phyloP scores from a whole-genome alignment of 163 green algal species.

The Scenedesmus sp. region DNA sequence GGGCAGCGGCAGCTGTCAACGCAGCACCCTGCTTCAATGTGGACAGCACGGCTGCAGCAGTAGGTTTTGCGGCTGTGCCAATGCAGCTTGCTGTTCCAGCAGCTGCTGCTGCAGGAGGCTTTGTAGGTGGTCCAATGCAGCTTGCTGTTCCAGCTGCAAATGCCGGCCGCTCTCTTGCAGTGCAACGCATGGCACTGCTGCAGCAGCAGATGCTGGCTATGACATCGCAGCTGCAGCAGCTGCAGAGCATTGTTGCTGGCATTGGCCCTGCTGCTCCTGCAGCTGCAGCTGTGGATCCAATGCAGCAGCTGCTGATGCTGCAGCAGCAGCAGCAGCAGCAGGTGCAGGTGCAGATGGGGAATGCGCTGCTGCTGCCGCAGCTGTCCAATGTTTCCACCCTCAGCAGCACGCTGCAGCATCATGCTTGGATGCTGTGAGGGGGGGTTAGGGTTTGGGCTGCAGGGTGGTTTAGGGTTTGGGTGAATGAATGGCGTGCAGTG shows the following conservation, averaged over 20 bases:
- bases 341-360: not conserved
- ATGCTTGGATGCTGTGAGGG: not conserved
- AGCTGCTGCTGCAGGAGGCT: not conserved
- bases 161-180: not conserved
- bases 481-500: too few relatives aligned
- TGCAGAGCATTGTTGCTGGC: not conserved
- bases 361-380: not conserved
- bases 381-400: not conserved
- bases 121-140: not conserved
- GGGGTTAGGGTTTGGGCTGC: not conserved
- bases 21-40: not conserved
- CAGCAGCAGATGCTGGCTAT: not conserved
- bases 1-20: too few relatives aligned
- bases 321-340: not conserved
- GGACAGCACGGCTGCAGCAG: not conserved
- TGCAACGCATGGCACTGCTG: not conserved
- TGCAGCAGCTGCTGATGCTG: not conserved
- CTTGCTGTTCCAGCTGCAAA: not conserved
- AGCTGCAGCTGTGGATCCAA: not conserved
- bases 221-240: not conserved
- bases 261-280: not conserved
- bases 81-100: not conserved
- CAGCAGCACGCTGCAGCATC: not conserved
- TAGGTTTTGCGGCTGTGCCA: too few relatives aligned
- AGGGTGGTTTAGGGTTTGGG: too few relatives aligned